These are phyloP conservation scores for thale cress (Arabidopsis thaliana) DNA, from an alignment of 345 rosid genomes.

Conservation along the genomic window TAIR10.1 NC_003074.8:20265001-20265500, in stretches of 20 bases:
- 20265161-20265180: conserved; percentile 58
- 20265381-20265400: conserved; percentile 76
- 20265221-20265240: conserved; percentile 70
- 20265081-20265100: conserved; percentile 1
- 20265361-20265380: conserved; percentile 16
- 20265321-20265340: background rate
- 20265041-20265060: conserved; percentile 73
- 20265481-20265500: conserved; percentile 39
- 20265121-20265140: conserved; percentile 6
- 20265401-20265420: conserved; percentile 80
- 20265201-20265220: conserved; percentile 89
- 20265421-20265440: conserved; percentile 72
- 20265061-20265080: conserved; percentile 28
- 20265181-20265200: conserved; percentile 64
- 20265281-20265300: conserved; percentile 58
- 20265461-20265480: conserved; percentile 74
- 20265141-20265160: conserved; percentile 81
- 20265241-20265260: conserved; percentile 49
- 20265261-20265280: conserved; percentile 70
- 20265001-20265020: conserved; percentile 60
- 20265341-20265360: conserved; percentile 17
- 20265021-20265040: conserved; percentile 68
- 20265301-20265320: background rate
- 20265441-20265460: conserved; percentile 80
- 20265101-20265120: conserved; percentile 4